Base-by-base conservation (phyloP, 73 alveolate species). In the Paramecium biaurelia region DNA sequence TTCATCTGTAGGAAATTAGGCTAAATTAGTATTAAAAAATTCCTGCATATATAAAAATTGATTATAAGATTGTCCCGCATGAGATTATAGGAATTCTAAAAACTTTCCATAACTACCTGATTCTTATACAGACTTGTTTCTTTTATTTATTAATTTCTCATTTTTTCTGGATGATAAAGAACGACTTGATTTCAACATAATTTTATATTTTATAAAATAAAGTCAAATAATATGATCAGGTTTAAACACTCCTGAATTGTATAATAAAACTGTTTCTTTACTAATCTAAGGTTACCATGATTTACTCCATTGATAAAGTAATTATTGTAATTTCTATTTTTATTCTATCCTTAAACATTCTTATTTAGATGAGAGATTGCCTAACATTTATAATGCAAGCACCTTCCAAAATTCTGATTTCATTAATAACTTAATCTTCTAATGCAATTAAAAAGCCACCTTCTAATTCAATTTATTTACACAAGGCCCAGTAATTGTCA, bases 401-500 rank as follows among this genome's bases (percentile, higher is more conserved):
- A 43, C 74, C n/a, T 79, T 79, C 90, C 90, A 79, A 41, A 79
- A 79, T 47, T 79, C 90, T 3, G 63, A 30, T 15, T 79, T 79
- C 49, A 79, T 23, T 9, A 79, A 34, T 42, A 79, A 21, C 15
- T 79, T 79, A 43, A 79, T 79, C 56, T 79, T 79, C 7, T 79
- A 12, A 14, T 32, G 49, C 20, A 79, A 45, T 45, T 79, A 24
- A 11, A 43, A 79, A 5, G 90, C 90, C 7, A 79, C 76, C 47
- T 79, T 43, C n/a, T 79, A 26, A 20, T 32, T 30, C 28, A 79
- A 24, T 47, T 47, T 79, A 41, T 79, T 41, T 0, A 79, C 90
- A 79, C 90, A 79, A 9, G 90, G 90, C 0, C 90, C 90, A 0
- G 90, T 79, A 3, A 79, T 79, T 38, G 47, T 79, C 90, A 79